Conservation (phyloP, 257 asterid species). For the Nicotiana attenuata region DNA sequence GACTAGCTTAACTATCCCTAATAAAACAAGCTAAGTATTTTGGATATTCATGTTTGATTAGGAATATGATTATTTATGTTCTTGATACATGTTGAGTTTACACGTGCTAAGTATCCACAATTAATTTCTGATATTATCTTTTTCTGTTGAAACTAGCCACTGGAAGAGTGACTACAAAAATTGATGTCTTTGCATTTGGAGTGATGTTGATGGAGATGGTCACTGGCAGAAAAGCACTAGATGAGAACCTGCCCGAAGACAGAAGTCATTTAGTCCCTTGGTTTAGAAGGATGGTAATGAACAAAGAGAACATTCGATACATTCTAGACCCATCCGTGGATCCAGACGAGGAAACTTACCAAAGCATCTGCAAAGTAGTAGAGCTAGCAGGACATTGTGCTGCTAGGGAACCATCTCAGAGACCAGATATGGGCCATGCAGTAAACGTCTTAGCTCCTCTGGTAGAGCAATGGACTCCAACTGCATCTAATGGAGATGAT, state of each 20-base stretch:
- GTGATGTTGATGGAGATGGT: slow-evolving; percentile 84
- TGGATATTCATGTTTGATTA: not conserved
- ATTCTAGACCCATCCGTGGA: slow-evolving; percentile 43
- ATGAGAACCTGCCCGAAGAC: slow-evolving; percentile 60
- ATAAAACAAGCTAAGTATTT: not conserved
- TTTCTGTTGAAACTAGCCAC: slow-evolving; percentile 47
- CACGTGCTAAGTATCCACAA: not conserved
- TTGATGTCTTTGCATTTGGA: slow-evolving; percentile 81
- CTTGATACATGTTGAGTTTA: not conserved
- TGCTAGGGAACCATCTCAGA: slow-evolving; percentile 50
- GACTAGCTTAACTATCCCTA: not conserved
- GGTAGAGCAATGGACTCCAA: slow-evolving; percentile 78
- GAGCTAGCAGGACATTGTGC: slow-evolving; percentile 85
- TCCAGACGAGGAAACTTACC: slow-evolving; percentile 44
- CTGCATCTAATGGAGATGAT: slow-evolving; percentile 20
- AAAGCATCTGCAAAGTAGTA: slow-evolving; percentile 49
- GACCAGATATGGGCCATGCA: slow-evolving; percentile 81
- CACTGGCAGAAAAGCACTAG: slow-evolving; percentile 68
- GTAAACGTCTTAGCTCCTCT: slow-evolving; percentile 60
- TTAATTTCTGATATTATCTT: not conserved
- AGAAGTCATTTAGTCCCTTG: slow-evolving; percentile 56
- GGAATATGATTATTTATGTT: not conserved
- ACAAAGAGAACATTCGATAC: slow-evolving; percentile 34
- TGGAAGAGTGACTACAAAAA: slow-evolving; percentile 80
- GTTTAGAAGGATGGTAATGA: slow-evolving; percentile 48